Evolutionary conservation across 2,329 filamentous ascomycete genomes (phyloP), one percentile per base, ranked within the genome.

Genomic region (Epicoccum sorghinum): DNA sequence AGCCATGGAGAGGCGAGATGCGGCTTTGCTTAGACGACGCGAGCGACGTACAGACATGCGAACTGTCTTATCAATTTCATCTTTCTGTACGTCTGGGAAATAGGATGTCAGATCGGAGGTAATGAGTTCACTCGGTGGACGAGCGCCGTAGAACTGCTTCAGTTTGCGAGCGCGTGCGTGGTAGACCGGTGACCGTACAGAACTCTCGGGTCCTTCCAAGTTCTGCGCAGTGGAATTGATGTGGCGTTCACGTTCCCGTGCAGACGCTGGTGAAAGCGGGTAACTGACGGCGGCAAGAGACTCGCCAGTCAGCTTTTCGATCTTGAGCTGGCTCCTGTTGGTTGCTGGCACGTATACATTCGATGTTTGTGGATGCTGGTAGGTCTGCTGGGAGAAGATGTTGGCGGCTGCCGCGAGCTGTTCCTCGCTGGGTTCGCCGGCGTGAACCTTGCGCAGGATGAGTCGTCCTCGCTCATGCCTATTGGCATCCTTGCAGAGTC

Each of bases 101-200:
- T 98, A 99, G 0, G 93, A 96, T 1, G 91, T 95, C 55, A 99
- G 80, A 71, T 99, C 95, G 22, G 95, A 96, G 24, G 93, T 93
- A 70, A 99, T 99, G 72, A 99, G 85, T 79, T 99, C 95, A 78
- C 93, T 98, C 1, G 95, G 95, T 14, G 95, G 95, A 65, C 95
- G 84, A 60, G 95, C 87, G 30, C 93, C 93, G 67, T 96, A 95
- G 76, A 98, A 98, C 61, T 89, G 89, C 61, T 89, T 87, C 40
- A 93, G 79, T 25, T 86, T 80, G 27, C 79, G 69, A 46, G 78
- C 79, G 33, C 78, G 76, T 25, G 77, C 75, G 12, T 60, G 78
- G 69, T 58, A 77, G 60, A 57, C 68, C 65, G 57, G 76, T 65
- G 52, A 75, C 67, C 50, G 71, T 10, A 49, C 37, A 8, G 63